Conservation (phyloP, 2,329 filamentous ascomycete species). For the Ceratocystiopsis sp. region DNA sequence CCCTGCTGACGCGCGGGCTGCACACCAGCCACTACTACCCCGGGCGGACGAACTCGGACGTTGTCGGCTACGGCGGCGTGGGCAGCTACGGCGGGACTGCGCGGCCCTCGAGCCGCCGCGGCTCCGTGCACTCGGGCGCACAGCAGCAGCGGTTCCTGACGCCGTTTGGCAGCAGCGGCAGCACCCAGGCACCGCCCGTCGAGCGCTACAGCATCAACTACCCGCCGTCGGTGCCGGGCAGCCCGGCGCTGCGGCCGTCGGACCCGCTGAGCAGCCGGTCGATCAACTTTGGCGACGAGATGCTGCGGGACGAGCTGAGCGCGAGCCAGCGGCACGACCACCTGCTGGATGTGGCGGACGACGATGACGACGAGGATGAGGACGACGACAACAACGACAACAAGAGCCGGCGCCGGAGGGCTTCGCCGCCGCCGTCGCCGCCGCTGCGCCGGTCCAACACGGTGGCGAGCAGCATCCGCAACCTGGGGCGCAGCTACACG, state of each 20-base stretch:
- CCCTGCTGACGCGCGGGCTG: conserved; percentile 27
- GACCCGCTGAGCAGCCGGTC: conserved; percentile 31
- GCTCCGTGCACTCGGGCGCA: conserved; percentile 36
- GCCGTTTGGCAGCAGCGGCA: conserved; percentile 10
- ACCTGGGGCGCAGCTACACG: background rate
- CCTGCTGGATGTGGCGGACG: conserved; percentile 1
- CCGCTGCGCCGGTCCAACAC: background rate
- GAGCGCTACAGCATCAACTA: conserved; percentile 49
- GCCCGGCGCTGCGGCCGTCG: conserved; percentile 33
- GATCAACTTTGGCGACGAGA: conserved; percentile 48
- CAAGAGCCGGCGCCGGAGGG: no score
- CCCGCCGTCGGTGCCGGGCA: conserved; percentile 49
- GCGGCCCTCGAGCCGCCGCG: conserved; percentile 22
- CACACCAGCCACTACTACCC: no score
- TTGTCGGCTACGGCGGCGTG: background rate
- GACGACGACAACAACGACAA: background rate
- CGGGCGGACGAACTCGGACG: no score
- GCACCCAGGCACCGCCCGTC: conserved; percentile 9
- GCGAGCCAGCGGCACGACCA: background rate
- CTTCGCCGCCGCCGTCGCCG: no score
- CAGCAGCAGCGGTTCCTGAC: conserved; percentile 21
- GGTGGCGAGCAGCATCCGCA: background rate
- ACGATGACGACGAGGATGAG: background rate
- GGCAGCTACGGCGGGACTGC: conserved; percentile 13
- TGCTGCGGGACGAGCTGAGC: conserved; percentile 48